Percentiles rank a stretch among this genome's conserved stretches.
Evolutionary conservation across 2,329 filamentous ascomycete genomes (phyloP).

Genomic region (Septoria petroselini): DNA sequence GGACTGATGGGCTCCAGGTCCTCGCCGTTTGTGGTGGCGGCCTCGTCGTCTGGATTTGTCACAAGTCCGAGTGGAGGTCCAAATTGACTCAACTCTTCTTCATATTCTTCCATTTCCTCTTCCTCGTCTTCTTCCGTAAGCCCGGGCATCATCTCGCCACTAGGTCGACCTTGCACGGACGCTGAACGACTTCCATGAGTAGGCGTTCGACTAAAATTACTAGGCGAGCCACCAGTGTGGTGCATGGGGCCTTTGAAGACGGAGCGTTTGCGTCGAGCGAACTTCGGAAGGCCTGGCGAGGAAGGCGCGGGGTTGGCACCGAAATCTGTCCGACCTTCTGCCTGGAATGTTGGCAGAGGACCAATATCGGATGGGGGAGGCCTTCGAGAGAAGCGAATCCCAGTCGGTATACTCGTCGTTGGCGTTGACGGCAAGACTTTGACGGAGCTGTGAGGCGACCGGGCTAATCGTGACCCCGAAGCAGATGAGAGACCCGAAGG

Average conservation of each 20-base stretch:
- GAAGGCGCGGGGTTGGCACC: conserved; percentile 47
- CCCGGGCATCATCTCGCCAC: conserved; percentile 68
- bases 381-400: conserved; percentile 63
- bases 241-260: conserved; percentile 75
- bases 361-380: conserved; percentile 36
- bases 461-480: conserved; percentile 60
- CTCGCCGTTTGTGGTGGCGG: conserved; percentile 1
- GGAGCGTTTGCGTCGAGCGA: conserved; percentile 76
- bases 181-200: conserved; percentile 40
- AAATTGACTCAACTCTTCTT: conserved; percentile 34
- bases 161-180: conserved; percentile 65
- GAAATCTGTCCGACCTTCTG: conserved; percentile 29
- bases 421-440: conserved; percentile 94
- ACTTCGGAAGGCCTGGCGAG: conserved; percentile 61
- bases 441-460: conserved; percentile 83
- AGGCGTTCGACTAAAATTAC: conserved; percentile 24
- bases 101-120: conserved; percentile 29
- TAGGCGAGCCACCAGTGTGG: conserved; percentile 43
- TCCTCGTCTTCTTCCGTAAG: conserved; percentile 36
- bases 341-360: conserved; percentile 29
- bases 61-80: conserved; percentile 26
- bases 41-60: conserved; percentile 10
- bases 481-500: conserved; percentile 46
- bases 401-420: conserved; percentile 67
- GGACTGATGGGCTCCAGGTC: conserved; percentile 21